Percentiles rank a stretch among this genome's conserved stretches.
These are phyloP conservation scores for Phyllosticta capitalensis DNA, from an alignment of 2,329 filamentous ascomycete species.

Conservation along the genomic window DNA sequence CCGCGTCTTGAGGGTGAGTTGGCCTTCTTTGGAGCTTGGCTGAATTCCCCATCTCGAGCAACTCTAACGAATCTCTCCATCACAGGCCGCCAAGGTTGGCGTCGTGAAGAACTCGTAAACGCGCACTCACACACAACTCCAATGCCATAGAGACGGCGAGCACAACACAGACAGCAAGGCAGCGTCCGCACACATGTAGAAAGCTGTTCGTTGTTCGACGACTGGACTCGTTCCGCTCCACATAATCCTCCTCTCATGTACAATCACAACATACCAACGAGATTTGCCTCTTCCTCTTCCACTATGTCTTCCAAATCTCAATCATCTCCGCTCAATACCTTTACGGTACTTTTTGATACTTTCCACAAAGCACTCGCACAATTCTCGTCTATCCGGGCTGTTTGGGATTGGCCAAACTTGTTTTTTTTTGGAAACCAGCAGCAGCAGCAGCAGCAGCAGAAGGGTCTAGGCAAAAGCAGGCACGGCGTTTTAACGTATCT, in stretches of 20 bases:
- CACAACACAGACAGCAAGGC: background rate
- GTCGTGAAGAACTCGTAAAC: conserved; percentile 71
- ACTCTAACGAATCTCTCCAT: conserved; percentile 5
- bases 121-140: background rate
- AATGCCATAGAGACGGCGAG: background rate
- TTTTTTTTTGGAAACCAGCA: background rate
- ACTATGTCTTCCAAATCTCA: background rate
- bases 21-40: conserved; percentile 5
- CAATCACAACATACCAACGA: background rate
- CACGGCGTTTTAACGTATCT: background rate
- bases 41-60: background rate
- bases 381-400: background rate
- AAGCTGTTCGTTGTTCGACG: background rate
- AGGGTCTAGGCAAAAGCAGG: background rate
- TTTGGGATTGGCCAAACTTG: too few species aligned
- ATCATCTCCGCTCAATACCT: background rate
- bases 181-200: background rate
- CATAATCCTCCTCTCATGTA: background rate
- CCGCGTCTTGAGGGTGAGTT: conserved; percentile 59
- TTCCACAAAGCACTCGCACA: background rate
- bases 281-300: background rate
- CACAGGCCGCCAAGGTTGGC: conserved; percentile 78
- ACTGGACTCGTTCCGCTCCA: background rate
- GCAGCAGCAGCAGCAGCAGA: background rate
- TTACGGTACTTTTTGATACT: background rate